Conservation (phyloP, 495 filamentous ascomycete genomes). For the Cudoniella acicularis region DNA sequence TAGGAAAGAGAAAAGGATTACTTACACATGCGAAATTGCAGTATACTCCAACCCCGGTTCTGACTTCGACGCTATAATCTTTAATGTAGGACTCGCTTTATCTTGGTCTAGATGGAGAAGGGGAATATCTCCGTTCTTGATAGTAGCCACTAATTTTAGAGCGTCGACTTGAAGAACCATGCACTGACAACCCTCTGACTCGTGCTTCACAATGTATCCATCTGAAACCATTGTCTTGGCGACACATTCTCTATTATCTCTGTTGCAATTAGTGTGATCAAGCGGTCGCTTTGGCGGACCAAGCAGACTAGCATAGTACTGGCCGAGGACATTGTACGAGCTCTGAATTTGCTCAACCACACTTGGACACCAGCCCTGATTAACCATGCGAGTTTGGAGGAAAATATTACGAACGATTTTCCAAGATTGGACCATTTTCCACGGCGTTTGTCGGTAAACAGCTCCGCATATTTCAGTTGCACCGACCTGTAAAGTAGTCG, state of each 20-base stretch:
- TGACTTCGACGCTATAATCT: neutral
- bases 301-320: conserved; percentile 15
- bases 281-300: conserved; percentile 8
- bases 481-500: conserved; percentile 1
- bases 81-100: neutral
- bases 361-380: too few species aligned
- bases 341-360: conserved; percentile 8
- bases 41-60: conserved; percentile 4
- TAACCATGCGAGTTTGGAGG: too few species aligned
- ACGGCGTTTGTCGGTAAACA: neutral
- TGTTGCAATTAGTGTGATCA: conserved; percentile 10
- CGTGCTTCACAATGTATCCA: neutral
- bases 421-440: conserved; percentile 1
- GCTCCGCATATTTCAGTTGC: neutral
- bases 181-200: conserved; percentile 6
- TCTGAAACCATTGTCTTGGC: neutral
- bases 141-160: neutral
- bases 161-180: neutral
- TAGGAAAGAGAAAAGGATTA: neutral
- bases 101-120: conserved; percentile 1
- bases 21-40: conserved; percentile 28
- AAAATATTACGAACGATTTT: neutral
- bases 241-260: conserved; percentile 1
- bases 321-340: neutral
- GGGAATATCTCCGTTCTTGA: conserved; percentile 5